Percentiles rank a stretch among this genome's conserved stretches.
These are phyloP conservation scores for Petunia axillaris DNA, from an alignment of 257 asterid species.

Conservation along the genomic window DNA sequence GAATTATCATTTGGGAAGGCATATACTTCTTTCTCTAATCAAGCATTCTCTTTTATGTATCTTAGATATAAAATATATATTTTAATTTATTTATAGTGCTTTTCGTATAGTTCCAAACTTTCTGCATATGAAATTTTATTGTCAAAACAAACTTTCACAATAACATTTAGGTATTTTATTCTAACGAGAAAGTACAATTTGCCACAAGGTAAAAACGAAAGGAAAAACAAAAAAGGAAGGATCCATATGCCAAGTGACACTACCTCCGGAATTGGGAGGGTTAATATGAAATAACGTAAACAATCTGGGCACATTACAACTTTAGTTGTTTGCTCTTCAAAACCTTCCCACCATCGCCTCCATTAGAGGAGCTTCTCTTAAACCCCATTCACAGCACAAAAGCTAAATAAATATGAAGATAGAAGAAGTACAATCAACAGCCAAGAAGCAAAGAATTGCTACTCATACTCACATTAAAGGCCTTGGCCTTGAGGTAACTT, in stretches of 20 bases:
- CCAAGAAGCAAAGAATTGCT: slow-evolving; percentile 54
- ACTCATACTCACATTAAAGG: slow-evolving; percentile 64
- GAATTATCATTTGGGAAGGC: too few species aligned
- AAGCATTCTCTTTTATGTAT: too few species aligned
- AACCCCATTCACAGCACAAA: not conserved
- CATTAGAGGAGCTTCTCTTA: slow-evolving; percentile 4
- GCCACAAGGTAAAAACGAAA: not conserved
- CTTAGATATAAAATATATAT: too few species aligned
- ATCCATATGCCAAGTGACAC: not conserved
- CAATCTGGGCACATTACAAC: not conserved
- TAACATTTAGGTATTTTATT: too few species aligned
- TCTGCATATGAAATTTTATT: too few species aligned
- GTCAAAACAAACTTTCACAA: too few species aligned
- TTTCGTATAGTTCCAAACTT: too few species aligned
- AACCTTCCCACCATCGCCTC: slow-evolving; percentile 29
- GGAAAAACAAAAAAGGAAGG: not conserved
- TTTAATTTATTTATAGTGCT: too few species aligned
- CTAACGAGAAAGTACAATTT: too few species aligned
- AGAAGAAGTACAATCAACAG: slow-evolving; percentile 57
- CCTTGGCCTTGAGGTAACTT: slow-evolving; percentile 56
- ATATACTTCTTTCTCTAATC: too few species aligned
- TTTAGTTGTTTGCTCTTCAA: not conserved
- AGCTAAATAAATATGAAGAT: slow-evolving; percentile 39
- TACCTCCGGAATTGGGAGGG: not conserved
- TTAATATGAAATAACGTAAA: not conserved